Conservation (phyloP, 2,329 filamentous ascomycete genomes). For the Sordariomycetes sp. region DNA sequence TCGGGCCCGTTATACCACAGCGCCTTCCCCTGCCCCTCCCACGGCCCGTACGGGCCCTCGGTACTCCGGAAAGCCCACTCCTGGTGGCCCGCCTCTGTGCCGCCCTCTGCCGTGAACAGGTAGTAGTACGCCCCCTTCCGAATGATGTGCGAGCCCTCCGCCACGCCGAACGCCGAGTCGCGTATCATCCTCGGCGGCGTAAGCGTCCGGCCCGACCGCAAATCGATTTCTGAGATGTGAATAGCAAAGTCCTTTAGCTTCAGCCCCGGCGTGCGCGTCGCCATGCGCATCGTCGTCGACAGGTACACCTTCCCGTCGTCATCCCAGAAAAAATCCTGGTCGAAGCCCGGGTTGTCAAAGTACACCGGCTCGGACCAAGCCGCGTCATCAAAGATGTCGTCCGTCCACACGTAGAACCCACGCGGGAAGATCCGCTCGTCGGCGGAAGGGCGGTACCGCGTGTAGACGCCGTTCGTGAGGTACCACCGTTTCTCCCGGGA, state of each 20-base stretch:
- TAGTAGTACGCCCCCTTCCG: background rate
- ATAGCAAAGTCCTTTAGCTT: background rate
- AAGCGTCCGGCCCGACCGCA: background rate
- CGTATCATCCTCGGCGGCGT: background rate
- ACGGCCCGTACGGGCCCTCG: background rate
- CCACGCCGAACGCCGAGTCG: background rate
- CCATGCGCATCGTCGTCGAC: background rate
- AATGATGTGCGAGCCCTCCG: background rate
- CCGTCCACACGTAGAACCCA: background rate
- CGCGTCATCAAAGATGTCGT: background rate
- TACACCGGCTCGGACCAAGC: background rate
- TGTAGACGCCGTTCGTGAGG: background rate
- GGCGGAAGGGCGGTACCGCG: background rate
- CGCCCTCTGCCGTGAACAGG: background rate
- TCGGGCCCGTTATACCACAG: background rate
- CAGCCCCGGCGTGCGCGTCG: background rate
- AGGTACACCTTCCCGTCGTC: background rate
- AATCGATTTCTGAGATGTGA: background rate
- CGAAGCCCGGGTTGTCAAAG: background rate
- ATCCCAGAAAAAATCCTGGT: background rate
- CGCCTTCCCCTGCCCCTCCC: background rate
- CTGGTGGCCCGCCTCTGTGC: background rate
- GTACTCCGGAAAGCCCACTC: background rate
- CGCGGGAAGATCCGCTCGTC: background rate
- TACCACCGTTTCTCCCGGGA: background rate